These are phyloP conservation scores for Rutstroemia sp. DNA, from an alignment of 2,329 filamentous ascomycete genomes.

Conservation along the genomic window DNA sequence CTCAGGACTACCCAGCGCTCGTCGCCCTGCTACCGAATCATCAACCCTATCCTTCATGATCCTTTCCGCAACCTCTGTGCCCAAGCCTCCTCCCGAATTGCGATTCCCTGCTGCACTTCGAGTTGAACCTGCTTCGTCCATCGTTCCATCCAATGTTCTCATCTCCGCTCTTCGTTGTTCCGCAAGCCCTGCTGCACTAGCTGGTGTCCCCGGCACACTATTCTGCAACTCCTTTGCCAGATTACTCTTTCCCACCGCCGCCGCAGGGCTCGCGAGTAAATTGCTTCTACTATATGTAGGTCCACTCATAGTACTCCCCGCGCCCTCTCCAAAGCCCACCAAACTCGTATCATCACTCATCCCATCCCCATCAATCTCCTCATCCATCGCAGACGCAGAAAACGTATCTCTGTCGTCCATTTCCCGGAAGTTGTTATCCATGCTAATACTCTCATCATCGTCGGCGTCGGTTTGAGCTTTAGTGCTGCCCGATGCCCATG, in stretches of 20 bases:
- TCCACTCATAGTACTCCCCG: slow-evolving; percentile 75
- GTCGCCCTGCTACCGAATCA: slow-evolving; percentile 27
- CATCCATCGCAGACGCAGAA: slow-evolving; percentile 41
- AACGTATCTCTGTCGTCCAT: slow-evolving; percentile 39
- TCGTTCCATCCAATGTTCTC: slow-evolving; percentile 58
- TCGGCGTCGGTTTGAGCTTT: slow-evolving; percentile 44
- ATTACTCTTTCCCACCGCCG: slow-evolving; percentile 26
- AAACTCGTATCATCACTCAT: slow-evolving; percentile 84
- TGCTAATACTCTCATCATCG: slow-evolving; percentile 35
- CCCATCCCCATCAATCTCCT: slow-evolving; percentile 36
- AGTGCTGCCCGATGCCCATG: slow-evolving; percentile 58
- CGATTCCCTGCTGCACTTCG: background rate
- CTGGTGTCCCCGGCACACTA: slow-evolving; percentile 16
- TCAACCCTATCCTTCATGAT: slow-evolving; percentile 55
- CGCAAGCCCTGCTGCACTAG: slow-evolving; percentile 23
- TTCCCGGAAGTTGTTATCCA: slow-evolving; percentile 43
- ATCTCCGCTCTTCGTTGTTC: slow-evolving; percentile 51
- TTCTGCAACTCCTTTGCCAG: slow-evolving; percentile 19
- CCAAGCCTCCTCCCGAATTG: slow-evolving; percentile 10
- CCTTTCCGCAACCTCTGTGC: slow-evolving; percentile 52
- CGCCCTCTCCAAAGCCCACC: slow-evolving; percentile 89
- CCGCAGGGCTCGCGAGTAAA: slow-evolving; percentile 29
- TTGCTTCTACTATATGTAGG: slow-evolving; percentile 56
- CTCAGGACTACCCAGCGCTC: slow-evolving; percentile 37
- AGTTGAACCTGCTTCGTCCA: slow-evolving; percentile 58